These are phyloP conservation scores for Pyrus pyrifolia DNA, from an alignment of 306 rosid genomes.

Conservation along the genomic window DNA sequence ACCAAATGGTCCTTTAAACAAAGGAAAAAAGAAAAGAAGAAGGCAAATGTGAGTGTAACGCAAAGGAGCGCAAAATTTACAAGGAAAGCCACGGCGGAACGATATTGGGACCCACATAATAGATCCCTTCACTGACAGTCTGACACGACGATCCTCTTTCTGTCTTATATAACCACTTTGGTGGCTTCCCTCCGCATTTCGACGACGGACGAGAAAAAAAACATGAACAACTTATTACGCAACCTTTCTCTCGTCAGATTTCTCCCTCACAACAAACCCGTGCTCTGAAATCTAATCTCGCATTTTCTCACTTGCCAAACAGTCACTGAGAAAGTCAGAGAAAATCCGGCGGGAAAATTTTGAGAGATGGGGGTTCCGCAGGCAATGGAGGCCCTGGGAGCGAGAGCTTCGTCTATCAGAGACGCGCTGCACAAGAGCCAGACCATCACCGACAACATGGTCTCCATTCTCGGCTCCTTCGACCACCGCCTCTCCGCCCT, in stretches of 20 bases:
- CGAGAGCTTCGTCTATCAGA: constrained; percentile 50
- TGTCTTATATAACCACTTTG: not conserved
- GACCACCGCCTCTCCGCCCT: constrained; percentile 94
- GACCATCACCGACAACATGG: constrained; percentile 72
- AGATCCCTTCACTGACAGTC: not conserved
- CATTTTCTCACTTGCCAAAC: constrained; percentile 23
- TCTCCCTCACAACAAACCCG: not conserved
- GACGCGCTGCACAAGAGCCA: constrained; percentile 80
- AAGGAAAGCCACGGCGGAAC: not conserved
- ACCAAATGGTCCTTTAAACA: no score
- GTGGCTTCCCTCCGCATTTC: not conserved
- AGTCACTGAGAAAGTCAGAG: constrained; percentile 12
- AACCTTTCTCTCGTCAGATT: not conserved
- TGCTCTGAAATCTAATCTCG: not conserved
- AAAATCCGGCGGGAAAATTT: not conserved
- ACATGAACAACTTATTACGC: not conserved
- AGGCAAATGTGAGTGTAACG: not conserved
- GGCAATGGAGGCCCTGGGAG: constrained; percentile 53
- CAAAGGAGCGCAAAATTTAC: not conserved
- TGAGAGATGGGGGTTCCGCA: constrained; percentile 43
- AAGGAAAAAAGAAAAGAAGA: no score
- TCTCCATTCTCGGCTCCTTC: constrained; percentile 88
- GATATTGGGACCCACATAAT: not conserved
- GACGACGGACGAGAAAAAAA: not conserved
- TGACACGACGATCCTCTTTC: not conserved